A percentile compares a stretch with the other conserved stretches of the same genome.
Evolutionary conservation across 441 rosid species (phyloP).

Genomic region (Erysimum pusillum): DNA sequence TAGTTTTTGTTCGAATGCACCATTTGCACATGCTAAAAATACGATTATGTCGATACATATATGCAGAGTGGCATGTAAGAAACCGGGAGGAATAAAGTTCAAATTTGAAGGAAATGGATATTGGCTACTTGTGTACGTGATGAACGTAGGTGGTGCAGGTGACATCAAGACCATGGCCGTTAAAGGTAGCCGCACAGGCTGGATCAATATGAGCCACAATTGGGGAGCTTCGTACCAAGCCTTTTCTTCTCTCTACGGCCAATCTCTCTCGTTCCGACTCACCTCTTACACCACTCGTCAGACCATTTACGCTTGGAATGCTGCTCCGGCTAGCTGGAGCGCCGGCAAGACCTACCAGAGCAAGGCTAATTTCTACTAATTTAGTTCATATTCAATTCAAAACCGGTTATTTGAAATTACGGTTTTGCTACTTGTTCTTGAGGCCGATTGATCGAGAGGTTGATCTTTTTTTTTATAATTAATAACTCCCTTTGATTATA

Average conservation of each 20-base stretch:
- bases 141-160: constrained; percentile 86
- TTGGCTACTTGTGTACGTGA: constrained; percentile 82
- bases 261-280: constrained; percentile 74
- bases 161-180: constrained; percentile 76
- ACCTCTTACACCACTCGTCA: constrained; percentile 66
- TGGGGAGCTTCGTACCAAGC: constrained; percentile 94
- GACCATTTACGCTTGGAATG: constrained; percentile 65
- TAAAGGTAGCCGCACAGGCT: constrained; percentile 73
- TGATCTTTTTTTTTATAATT: neutral
- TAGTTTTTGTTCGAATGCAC: neutral
- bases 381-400: neutral
- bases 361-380: constrained; percentile 65
- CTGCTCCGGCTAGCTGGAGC: constrained; percentile 70
- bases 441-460: neutral
- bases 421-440: constrained; percentile 22
- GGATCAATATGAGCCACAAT: constrained; percentile 88
- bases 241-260: constrained; percentile 70
- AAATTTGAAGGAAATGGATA: constrained; percentile 80
- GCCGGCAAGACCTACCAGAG: constrained; percentile 61
- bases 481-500: constrained; percentile 10
- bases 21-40: neutral
- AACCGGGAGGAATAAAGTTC: constrained; percentile 65
- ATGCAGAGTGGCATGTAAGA: constrained; percentile 66
- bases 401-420: neutral
- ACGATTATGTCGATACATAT: neutral